These are phyloP conservation scores for Grosmannia serpens DNA, from an alignment of 2,329 filamentous ascomycete species.

Conservation along the genomic window DNA sequence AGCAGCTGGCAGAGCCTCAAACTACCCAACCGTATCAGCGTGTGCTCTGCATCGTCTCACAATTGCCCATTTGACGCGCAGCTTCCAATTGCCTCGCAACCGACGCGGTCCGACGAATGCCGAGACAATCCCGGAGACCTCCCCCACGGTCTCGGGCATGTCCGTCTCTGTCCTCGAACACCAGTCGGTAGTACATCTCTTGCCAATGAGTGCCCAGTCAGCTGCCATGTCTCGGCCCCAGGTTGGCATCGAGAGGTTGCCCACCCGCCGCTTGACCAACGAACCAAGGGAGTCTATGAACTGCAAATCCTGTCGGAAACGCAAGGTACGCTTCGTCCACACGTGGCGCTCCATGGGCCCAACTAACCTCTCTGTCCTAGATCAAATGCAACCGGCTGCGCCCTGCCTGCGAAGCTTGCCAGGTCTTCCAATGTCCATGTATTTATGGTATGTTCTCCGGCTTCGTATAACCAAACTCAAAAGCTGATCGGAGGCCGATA, in stretches of 20 bases:
- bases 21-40: background rate
- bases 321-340: slow-evolving; percentile 53
- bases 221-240: slow-evolving; percentile 59
- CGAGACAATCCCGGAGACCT: background rate
- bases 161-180: slow-evolving; percentile 27
- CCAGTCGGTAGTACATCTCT: slow-evolving; percentile 27
- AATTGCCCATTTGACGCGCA: background rate
- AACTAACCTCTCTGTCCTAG: slow-evolving; percentile 28
- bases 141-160: slow-evolving; percentile 19
- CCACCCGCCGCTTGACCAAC: slow-evolving; percentile 56
- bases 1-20: background rate
- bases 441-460: slow-evolving; percentile 60
- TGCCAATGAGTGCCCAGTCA: slow-evolving; percentile 28
- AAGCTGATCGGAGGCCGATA: background rate
- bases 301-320: slow-evolving; percentile 86
- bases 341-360: background rate
- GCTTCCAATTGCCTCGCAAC: background rate
- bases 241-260: slow-evolving; percentile 70
- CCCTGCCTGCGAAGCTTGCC: slow-evolving; percentile 78
- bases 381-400: slow-evolving; percentile 86
- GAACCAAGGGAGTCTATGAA: slow-evolving; percentile 88
- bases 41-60: background rate
- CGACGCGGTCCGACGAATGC: background rate
- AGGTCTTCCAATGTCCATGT: slow-evolving; percentile 79
- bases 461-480: background rate